phyloP scores from a whole-genome alignment of 805 yeast species.

The Tetrapisispora phaffii region DNA sequence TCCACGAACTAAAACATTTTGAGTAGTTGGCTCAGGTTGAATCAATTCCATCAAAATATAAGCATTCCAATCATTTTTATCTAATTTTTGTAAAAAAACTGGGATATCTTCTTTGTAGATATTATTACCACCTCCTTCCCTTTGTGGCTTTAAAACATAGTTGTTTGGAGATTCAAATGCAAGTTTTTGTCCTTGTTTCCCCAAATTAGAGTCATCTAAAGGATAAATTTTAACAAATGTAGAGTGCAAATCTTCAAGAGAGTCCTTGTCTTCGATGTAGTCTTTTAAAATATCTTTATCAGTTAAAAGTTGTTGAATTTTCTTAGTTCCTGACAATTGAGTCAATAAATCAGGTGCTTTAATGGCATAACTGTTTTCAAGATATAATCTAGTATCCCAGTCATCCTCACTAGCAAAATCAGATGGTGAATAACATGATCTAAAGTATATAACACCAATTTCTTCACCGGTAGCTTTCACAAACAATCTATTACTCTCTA shows the following conservation, averaged over 20 bases:
- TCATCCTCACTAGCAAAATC: constrained; percentile 60
- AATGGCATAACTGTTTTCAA: constrained; percentile 72
- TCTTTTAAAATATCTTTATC: constrained; percentile 37
- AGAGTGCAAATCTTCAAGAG: constrained; percentile 25
- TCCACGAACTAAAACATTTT: constrained; percentile 63
- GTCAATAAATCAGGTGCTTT: constrained; percentile 87
- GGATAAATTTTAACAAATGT: constrained; percentile 89
- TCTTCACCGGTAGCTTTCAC: constrained; percentile 52
- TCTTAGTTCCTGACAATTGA: constrained; percentile 88
- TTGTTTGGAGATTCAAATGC: constrained; percentile 60
- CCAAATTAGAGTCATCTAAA: constrained; percentile 59
- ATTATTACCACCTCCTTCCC: constrained; percentile 99
- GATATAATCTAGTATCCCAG: constrained; percentile 66
- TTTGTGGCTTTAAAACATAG: constrained; percentile 88
- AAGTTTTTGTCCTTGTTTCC: constrained; percentile 49
- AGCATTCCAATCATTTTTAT: constrained; percentile 73
- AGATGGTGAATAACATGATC: constrained; percentile 80
- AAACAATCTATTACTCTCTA: constrained; percentile 38
- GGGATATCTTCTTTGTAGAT: constrained; percentile 84
- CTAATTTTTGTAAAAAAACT: constrained; percentile 46
- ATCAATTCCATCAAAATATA: constrained; percentile 92
- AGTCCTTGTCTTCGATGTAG: constrained; percentile 31
- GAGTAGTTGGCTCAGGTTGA: constrained; percentile 51
- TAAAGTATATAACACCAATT: constrained; percentile 78
- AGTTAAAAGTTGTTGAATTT: constrained; percentile 83